A percentile compares a stretch with the other conserved stretches of the same genome.
Conservation (phyloP, 768 basidiomycete genomes). For the Tremella fuciformis region DNA sequence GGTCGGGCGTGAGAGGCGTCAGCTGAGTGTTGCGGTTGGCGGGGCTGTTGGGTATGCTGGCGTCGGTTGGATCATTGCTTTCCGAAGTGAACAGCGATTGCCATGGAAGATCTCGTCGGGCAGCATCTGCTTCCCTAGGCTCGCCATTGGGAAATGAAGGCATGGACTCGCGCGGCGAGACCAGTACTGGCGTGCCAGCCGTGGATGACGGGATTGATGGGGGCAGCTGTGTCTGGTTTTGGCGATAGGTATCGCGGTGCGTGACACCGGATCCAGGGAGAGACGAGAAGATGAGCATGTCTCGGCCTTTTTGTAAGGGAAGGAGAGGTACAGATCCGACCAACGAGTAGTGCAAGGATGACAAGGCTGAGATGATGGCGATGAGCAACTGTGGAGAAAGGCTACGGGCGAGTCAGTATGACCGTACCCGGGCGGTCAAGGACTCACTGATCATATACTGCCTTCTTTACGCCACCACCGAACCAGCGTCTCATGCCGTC, state of each 20-base stretch:
- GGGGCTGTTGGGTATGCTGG: neutral
- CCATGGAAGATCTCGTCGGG: neutral
- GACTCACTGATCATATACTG: conserved; percentile 22
- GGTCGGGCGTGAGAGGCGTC: conserved; percentile 1
- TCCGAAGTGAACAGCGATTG: conserved; percentile 1
- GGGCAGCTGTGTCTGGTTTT: neutral
- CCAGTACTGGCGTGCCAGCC: neutral
- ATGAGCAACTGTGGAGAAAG: conserved; percentile 34
- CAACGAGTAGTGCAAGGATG: conserved; percentile 33
- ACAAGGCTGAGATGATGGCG: conserved; percentile 26
- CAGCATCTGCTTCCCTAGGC: neutral
- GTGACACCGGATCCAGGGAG: conserved; percentile 32
- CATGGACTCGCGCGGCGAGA: neutral
- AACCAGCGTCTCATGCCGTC: conserved; percentile 40
- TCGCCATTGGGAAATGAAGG: neutral
- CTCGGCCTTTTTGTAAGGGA: conserved; percentile 31
- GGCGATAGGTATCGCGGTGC: conserved; percentile 21
- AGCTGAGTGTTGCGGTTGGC: neutral
- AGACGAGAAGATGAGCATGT: conserved; percentile 41
- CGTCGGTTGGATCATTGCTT: neutral
- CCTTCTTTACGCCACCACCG: conserved; percentile 28
- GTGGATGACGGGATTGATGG: neutral
- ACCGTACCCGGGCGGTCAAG: neutral
- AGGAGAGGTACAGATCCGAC: conserved; percentile 34
- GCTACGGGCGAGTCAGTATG: conserved; percentile 11